A percentile compares a stretch with the other conserved stretches of the same genome.
Conservation (phyloP, 2,329 filamentous ascomycete genomes). For the Fusarium gaditjirri region DNA sequence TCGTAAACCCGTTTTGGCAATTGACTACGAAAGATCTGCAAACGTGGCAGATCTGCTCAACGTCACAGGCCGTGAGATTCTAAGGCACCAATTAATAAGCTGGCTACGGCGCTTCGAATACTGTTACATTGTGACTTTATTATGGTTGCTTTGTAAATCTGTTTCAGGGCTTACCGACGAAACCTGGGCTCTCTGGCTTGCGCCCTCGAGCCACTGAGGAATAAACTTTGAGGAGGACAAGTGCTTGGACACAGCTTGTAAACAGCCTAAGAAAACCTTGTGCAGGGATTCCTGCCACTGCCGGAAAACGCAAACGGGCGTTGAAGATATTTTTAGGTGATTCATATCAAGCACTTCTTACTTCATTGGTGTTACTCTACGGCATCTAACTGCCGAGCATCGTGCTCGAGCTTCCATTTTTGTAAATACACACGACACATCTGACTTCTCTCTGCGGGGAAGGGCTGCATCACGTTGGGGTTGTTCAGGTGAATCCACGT, state of each 20-base stretch:
- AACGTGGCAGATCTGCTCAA: conserved; percentile 24
- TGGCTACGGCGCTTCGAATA: neutral
- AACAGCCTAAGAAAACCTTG: neutral
- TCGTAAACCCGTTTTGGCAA: conserved; percentile 15
- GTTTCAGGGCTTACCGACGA: neutral
- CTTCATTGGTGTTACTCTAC: neutral
- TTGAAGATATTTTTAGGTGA: too few relatives aligned
- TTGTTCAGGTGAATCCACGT: neutral
- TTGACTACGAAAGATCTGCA: conserved; percentile 16
- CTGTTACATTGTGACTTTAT: neutral
- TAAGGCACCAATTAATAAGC: neutral
- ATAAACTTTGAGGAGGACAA: neutral
- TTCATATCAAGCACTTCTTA: neutral
- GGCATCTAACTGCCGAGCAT: neutral
- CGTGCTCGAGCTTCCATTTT: neutral
- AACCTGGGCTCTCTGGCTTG: neutral
- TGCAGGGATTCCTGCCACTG: neutral
- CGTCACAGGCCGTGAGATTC: conserved; percentile 10
- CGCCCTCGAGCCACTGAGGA: neutral
- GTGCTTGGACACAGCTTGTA: neutral
- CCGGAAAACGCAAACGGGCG: neutral
- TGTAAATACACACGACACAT: neutral
- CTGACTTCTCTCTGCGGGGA: neutral
- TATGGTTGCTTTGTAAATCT: neutral
- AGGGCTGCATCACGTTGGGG: neutral